A percentile compares a stretch with the other conserved stretches of the same genome.
These are phyloP conservation scores for Mesembryanthemum crystallinum DNA, from an alignment of 148 eudicot species.

Conservation along the genomic window DNA sequence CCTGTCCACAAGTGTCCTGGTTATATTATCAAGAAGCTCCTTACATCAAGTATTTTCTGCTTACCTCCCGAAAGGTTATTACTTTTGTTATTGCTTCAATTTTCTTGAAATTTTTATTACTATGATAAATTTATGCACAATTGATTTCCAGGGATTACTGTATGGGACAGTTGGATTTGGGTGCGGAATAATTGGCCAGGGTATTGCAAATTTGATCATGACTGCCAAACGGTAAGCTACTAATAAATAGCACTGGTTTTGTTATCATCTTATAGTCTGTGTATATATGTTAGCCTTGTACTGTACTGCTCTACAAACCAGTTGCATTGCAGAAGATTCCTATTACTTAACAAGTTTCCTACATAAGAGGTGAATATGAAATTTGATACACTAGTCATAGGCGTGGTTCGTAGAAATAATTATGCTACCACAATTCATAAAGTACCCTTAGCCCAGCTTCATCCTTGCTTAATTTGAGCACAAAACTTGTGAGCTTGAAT, in stretches of 20 bases:
- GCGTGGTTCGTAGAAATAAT: too few species aligned
- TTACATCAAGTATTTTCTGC: too few species aligned
- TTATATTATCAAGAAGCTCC: background rate
- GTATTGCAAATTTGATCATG: conserved; percentile 68
- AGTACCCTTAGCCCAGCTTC: background rate
- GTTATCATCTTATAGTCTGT: background rate
- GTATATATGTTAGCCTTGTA: too few species aligned
- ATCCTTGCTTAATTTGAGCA: background rate
- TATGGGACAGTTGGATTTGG: conserved; percentile 66
- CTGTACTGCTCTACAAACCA: too few species aligned
- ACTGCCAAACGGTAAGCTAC: conserved; percentile 53
- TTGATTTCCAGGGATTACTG: conserved; percentile 48
- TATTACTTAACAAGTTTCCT: too few species aligned
- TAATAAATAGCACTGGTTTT: background rate
- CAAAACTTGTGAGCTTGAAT: background rate
- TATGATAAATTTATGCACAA: background rate
- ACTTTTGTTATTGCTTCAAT: background rate
- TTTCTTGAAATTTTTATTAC: background rate
- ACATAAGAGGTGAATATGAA: too few species aligned
- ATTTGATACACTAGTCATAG: too few species aligned
- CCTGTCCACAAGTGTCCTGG: background rate
- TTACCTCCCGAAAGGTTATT: background rate
- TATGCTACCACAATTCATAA: too few species aligned
- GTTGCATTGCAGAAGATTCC: too few species aligned
- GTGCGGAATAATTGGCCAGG: conserved; percentile 63